Evolutionary conservation across 2,329 filamentous ascomycete genomes (phyloP).

Genomic region (Colletotrichum nymphaeae): DNA sequence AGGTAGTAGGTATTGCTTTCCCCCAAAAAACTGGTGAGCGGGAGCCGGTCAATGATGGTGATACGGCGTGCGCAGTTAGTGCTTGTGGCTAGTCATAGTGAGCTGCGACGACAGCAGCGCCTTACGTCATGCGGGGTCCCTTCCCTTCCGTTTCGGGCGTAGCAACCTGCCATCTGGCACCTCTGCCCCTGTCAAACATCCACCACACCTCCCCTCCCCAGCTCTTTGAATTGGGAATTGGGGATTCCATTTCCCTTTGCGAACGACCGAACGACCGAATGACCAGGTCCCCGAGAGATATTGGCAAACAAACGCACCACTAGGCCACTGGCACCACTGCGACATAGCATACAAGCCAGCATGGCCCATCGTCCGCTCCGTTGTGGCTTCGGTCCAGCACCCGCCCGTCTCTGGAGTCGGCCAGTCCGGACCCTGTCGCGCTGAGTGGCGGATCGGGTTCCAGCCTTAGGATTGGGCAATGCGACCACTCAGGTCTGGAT

Average conservation of each 20-base stretch:
- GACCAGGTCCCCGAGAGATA: background rate
- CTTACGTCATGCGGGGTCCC: constrained; percentile 33
- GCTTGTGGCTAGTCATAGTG: constrained; percentile 23
- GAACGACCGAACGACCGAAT: constrained; percentile 19
- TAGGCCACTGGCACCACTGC: background rate
- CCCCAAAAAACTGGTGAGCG: background rate
- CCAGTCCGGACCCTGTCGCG: constrained; percentile 3
- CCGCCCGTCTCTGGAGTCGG: constrained; percentile 1
- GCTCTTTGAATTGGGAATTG: background rate
- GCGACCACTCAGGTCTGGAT: background rate
- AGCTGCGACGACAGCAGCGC: constrained; percentile 15
- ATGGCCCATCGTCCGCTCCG: constrained; percentile 1
- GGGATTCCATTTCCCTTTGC: constrained; percentile 2
- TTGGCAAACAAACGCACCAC: background rate
- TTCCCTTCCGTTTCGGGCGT: constrained; percentile 23
- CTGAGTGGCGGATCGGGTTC: constrained; percentile 10
- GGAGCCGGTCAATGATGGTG: constrained; percentile 14
- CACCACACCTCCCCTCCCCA: background rate
- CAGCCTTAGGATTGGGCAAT: constrained; percentile 8
- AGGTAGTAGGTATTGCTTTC: constrained; percentile 16
- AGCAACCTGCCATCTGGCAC: constrained; percentile 9
- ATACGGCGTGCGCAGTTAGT: constrained; percentile 9
- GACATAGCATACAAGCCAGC: background rate
- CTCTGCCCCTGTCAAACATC: constrained; percentile 3
- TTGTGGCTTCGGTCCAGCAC: constrained; percentile 27